A percentile compares a stretch with the other conserved stretches of the same genome.
Conservation (phyloP, 2,329 filamentous ascomycete species). For the Fusarium proliferatum region DNA sequence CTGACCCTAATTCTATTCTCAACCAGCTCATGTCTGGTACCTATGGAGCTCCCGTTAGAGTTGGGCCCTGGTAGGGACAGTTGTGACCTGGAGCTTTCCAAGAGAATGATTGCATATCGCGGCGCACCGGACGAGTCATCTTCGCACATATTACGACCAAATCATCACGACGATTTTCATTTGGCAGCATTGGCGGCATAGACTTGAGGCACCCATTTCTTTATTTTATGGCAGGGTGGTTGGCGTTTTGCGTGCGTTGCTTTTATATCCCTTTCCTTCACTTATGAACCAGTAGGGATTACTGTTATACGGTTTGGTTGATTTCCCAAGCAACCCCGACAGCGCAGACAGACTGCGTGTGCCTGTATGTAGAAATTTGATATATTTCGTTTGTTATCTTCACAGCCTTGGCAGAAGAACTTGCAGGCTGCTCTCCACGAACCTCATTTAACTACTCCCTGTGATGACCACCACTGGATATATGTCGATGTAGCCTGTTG, state of each 20-base stretch:
- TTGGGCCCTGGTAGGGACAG: slow-evolving; percentile 68
- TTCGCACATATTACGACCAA: slow-evolving; percentile 49
- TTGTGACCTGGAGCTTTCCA: slow-evolving; percentile 1
- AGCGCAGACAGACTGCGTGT: slow-evolving; percentile 30
- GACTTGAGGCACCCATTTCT: slow-evolving; percentile 47
- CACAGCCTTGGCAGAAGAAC: not conserved
- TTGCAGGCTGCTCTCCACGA: not conserved
- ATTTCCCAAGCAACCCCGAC: slow-evolving; percentile 11
- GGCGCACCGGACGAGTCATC: slow-evolving; percentile 40
- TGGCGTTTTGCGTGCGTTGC: slow-evolving; percentile 49
- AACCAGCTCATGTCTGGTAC: slow-evolving; percentile 71
- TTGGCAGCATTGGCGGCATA: slow-evolving; percentile 52
- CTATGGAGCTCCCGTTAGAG: slow-evolving; percentile 69
- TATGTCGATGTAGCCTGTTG: not conserved
- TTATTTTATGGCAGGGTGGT: slow-evolving; percentile 45
- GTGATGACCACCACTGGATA: not conserved
- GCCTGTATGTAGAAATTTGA: slow-evolving; percentile 43
- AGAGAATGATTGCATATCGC: slow-evolving; percentile 42
- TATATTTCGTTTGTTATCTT: slow-evolving; percentile 18
- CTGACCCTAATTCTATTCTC: slow-evolving; percentile 67
- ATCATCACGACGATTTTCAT: slow-evolving; percentile 49
- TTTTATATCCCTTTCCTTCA: slow-evolving; percentile 48
- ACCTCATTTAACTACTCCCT: not conserved
- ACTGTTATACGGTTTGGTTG: slow-evolving; percentile 24
- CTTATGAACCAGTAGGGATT: slow-evolving; percentile 38